A percentile compares a stretch with the other conserved stretches of the same genome.
These are phyloP conservation scores for Paraconiothyrium sp. DNA, from an alignment of 2,329 filamentous ascomycete species.

Conservation along the genomic window DNA sequence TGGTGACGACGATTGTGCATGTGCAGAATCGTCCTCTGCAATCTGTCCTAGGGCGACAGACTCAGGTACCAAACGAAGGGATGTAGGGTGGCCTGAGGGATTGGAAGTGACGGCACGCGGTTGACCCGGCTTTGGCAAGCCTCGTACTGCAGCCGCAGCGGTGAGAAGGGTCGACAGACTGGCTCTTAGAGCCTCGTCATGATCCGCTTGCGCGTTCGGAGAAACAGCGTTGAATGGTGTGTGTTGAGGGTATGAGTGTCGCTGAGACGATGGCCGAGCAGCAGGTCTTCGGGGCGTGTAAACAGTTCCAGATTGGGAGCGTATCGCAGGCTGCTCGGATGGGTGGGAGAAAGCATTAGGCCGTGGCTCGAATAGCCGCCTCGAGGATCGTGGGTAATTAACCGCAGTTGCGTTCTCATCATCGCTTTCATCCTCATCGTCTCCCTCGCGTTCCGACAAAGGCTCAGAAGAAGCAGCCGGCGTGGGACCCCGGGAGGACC, in stretches of 20 bases:
- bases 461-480: slow-evolving; percentile 50
- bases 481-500: slow-evolving; percentile 35
- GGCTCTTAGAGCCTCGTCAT: slow-evolving; percentile 90
- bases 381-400: slow-evolving; percentile 66
- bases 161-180: slow-evolving; percentile 95
- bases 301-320: slow-evolving; percentile 57
- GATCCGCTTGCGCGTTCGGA: slow-evolving; percentile 81
- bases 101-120: slow-evolving; percentile 42
- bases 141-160: slow-evolving; percentile 89
- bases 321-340: slow-evolving; percentile 58
- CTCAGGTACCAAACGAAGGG: slow-evolving; percentile 68
- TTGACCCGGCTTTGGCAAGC: slow-evolving; percentile 71
- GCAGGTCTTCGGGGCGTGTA: slow-evolving; percentile 54
- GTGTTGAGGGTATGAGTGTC: slow-evolving; percentile 59
- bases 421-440: slow-evolving; percentile 63
- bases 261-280: slow-evolving; percentile 46
- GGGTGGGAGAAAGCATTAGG: slow-evolving; percentile 94
- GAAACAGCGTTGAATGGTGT: slow-evolving; percentile 74
- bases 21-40: slow-evolving; percentile 31
- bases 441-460: slow-evolving; percentile 46
- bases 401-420: slow-evolving; percentile 87
- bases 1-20: slow-evolving; percentile 36
- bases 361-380: slow-evolving; percentile 78
- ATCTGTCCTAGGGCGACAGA: slow-evolving; percentile 64
- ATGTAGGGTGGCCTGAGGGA: slow-evolving; percentile 56